A percentile compares a stretch with the other conserved stretches of the same genome.
Conservation (phyloP, 805 yeast genomes). For the Starmerella stigmatis region DNA sequence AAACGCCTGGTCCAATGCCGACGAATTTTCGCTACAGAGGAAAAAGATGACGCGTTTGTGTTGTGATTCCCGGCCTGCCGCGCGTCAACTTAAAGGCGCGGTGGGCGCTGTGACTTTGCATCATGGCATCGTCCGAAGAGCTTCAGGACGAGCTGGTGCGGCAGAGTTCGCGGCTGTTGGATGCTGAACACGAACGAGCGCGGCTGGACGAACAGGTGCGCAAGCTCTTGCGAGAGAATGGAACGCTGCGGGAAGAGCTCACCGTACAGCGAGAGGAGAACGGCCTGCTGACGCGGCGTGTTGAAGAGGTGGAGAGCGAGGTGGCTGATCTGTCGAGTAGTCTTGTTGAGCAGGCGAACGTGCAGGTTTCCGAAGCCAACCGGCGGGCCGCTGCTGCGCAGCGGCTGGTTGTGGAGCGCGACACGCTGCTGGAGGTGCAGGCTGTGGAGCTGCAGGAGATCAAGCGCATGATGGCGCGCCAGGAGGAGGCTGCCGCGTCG, state of each 20-base stretch:
- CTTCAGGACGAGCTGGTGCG: slow-evolving; percentile 20
- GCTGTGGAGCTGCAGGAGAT: slow-evolving; percentile 53
- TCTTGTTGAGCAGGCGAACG: slow-evolving; percentile 47
- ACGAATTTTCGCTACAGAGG: too few relatives aligned
- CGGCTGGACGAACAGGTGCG: slow-evolving; percentile 27
- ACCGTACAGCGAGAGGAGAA: slow-evolving; percentile 16
- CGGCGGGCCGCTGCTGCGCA: slow-evolving; percentile 51
- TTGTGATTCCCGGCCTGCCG: too few relatives aligned
- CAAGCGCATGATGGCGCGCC: slow-evolving; percentile 40
- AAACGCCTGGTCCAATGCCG: too few relatives aligned
- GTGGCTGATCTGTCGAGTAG: slow-evolving; percentile 46
- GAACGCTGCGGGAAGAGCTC: slow-evolving; percentile 11
- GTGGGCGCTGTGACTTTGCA: slow-evolving; percentile 4
- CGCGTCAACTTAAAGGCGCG: too few relatives aligned
- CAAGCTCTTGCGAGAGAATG: slow-evolving; percentile 20
- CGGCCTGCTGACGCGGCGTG: slow-evolving; percentile 16
- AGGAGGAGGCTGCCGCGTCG: slow-evolving; percentile 5
- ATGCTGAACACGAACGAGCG: slow-evolving; percentile 27
- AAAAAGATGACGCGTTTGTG: too few relatives aligned
- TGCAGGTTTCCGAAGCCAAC: slow-evolving; percentile 69
- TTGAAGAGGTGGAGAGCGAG: slow-evolving; percentile 43
- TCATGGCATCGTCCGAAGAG: slow-evolving; percentile 18
- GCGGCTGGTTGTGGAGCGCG: slow-evolving; percentile 52
- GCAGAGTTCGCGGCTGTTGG: slow-evolving; percentile 27
- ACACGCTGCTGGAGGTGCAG: slow-evolving; percentile 51